Percentiles rank a stretch among this genome's conserved stretches.
These are phyloP conservation scores for Camelina hispida DNA, from an alignment of 345 rosid species.

Conservation along the genomic window DNA sequence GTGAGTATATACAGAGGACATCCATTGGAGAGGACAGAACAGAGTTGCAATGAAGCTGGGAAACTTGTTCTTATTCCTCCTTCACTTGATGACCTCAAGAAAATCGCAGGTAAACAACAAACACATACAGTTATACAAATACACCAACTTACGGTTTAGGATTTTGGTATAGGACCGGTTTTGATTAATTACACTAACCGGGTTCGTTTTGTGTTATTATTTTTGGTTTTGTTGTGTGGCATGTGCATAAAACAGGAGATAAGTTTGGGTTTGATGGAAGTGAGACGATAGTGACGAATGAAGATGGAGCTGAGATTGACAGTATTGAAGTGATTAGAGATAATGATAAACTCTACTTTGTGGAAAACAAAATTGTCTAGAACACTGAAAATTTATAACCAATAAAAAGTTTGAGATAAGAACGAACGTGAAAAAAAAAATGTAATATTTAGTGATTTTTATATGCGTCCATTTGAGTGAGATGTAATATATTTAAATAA, in stretches of 20 bases:
- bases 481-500: neutral
- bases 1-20: constrained; percentile 78
- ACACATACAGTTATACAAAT: neutral
- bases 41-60: constrained; percentile 54
- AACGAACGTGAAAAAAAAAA: neutral
- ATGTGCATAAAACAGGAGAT: constrained; percentile 52
- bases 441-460: neutral
- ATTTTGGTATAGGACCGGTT: constrained; percentile 11
- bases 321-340: constrained; percentile 85
- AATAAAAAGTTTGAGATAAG: constrained; percentile 9
- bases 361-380: constrained; percentile 44
- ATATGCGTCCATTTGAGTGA: constrained; percentile 24
- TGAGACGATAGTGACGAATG: constrained; percentile 59
- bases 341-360: constrained; percentile 75
- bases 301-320: constrained; percentile 84
- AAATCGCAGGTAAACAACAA: constrained; percentile 63
- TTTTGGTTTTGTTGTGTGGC: neutral
- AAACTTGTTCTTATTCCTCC: constrained; percentile 65
- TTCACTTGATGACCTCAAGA: constrained; percentile 80
- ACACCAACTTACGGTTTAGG: neutral
- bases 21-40: constrained; percentile 62
- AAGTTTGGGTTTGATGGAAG: constrained; percentile 71
- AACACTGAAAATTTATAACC: neutral
- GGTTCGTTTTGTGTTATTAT: neutral
- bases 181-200: neutral